Evolutionary conservation across 345 rosid species (phyloP).

Genomic region (Gossypium ekmanianum): DNA sequence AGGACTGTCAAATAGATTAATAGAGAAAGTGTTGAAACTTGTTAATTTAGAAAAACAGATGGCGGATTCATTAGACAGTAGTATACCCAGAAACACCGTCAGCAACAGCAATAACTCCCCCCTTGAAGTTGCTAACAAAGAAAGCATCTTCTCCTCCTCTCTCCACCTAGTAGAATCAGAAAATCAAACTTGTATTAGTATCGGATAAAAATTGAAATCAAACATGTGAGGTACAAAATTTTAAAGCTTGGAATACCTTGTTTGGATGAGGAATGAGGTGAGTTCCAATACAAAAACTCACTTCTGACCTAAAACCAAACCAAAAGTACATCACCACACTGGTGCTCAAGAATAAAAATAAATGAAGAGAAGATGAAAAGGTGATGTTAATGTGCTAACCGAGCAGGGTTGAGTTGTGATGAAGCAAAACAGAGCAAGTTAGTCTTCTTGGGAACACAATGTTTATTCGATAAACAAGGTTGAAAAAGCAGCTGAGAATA

Average conservation of each 20-base stretch:
- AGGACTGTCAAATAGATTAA: not conserved
- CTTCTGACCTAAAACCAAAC: constrained; percentile 29
- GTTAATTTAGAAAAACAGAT: not conserved
- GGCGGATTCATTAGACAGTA: not conserved
- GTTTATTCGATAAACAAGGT: not conserved
- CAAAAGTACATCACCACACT: not conserved
- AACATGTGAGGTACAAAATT: not conserved
- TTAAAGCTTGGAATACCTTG: constrained; percentile 42
- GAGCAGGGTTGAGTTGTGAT: constrained; percentile 35
- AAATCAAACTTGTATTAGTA: not conserved
- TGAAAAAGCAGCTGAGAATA: constrained; percentile 9
- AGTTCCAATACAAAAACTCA: constrained; percentile 53
- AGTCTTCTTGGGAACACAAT: constrained; percentile 23
- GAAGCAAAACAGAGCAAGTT: constrained; percentile 33
- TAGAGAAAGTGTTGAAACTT: not conserved
- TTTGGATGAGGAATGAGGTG: constrained; percentile 77
- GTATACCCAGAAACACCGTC: constrained; percentile 89
- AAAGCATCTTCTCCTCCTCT: constrained; percentile 91
- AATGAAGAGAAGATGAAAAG: not conserved
- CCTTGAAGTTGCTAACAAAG: constrained; percentile 56
- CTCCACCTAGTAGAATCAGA: constrained; percentile 42
- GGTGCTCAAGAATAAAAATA: not conserved
- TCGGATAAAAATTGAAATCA: constrained; percentile 2
- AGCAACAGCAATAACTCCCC: constrained; percentile 91
- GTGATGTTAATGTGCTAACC: constrained; percentile 29